Conservation (phyloP, 352 stramenopile genomes). For the Saprolegnia diclina region DNA sequence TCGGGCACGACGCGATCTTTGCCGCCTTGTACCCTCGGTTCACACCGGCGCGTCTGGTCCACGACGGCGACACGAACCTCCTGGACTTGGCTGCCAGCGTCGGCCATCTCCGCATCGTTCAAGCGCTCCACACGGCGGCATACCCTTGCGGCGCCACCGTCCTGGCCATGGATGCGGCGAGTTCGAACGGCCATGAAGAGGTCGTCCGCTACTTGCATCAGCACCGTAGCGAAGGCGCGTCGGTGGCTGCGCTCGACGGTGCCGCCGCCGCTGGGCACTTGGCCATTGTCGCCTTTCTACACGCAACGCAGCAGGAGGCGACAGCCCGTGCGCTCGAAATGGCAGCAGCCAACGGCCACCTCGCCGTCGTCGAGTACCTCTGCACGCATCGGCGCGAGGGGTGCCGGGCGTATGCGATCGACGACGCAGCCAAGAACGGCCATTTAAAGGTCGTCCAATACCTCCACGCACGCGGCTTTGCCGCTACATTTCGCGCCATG, state of each 20-base stretch:
- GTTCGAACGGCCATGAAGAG: conserved; percentile 3
- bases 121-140: conserved; percentile 32
- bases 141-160: conserved; percentile 33
- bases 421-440: conserved; percentile 24
- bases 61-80: not conserved
- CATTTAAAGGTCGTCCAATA: conserved; percentile 27
- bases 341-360: not conserved
- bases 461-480: conserved; percentile 3
- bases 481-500: conserved; percentile 18
- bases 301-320: not conserved
- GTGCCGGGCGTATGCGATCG: not conserved
- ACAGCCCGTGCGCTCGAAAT: conserved; percentile 6
- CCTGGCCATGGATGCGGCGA: conserved; percentile 13
- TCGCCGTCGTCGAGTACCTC: conserved; percentile 4
- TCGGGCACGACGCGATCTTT: not conserved
- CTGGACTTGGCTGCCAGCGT: conserved; percentile 37
- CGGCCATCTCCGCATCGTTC: conserved; percentile 34
- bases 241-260: conserved; percentile 2
- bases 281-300: conserved; percentile 17
- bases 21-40: not conserved
- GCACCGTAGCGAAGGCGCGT: conserved; percentile 27
- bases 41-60: not conserved
- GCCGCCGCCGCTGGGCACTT: conserved; percentile 18
- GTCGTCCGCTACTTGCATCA: conserved; percentile 26
- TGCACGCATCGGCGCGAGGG: conserved; percentile 15